A percentile compares a stretch with the other conserved stretches of the same genome.
Conservation (phyloP, 441 rosid genomes). For the Manihot esculenta region DNA sequence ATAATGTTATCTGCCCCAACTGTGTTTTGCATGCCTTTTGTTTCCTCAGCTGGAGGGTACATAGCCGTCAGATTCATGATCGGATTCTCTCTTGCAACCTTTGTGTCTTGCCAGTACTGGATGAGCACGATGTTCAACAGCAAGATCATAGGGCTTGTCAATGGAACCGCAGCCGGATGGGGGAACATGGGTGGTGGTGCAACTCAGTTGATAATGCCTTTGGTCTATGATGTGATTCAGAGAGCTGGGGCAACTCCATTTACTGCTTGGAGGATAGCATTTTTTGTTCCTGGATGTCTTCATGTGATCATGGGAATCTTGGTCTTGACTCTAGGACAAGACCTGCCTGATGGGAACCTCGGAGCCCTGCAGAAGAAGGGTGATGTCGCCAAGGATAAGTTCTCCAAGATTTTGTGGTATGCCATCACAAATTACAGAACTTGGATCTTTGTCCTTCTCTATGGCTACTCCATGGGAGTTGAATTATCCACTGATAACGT, state of each 20-base stretch:
- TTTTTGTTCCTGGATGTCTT: conserved; percentile 70
- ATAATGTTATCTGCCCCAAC: conserved; percentile 75
- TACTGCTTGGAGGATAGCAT: conserved; percentile 86
- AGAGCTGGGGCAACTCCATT: conserved; percentile 60
- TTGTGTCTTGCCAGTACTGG: conserved; percentile 90
- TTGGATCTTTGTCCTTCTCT: conserved; percentile 78
- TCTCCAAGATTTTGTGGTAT: conserved; percentile 70
- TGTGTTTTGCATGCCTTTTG: conserved; percentile 80
- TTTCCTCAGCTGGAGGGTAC: conserved; percentile 58
- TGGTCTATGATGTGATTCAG: conserved; percentile 60
- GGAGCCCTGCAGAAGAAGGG: conserved; percentile 66
- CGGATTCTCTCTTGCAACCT: conserved; percentile 82
- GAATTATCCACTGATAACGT: conserved; percentile 79
- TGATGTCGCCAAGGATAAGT: conserved; percentile 62
- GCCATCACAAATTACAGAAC: conserved; percentile 77
- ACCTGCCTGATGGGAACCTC: conserved; percentile 83
- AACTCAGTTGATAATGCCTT: conserved; percentile 77
- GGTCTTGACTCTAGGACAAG: conserved; percentile 76
- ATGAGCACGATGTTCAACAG: conserved; percentile 95
- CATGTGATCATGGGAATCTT: conserved; percentile 64
- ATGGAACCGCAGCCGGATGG: conserved; percentile 92
- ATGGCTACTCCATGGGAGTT: conserved; percentile 83
- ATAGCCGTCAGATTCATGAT: conserved; percentile 79
- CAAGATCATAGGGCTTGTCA: conserved; percentile 73
- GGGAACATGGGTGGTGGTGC: conserved; percentile 93